Conservation (phyloP, 192 early-diverging fungal species). For the Coemansia sp. region DNA sequence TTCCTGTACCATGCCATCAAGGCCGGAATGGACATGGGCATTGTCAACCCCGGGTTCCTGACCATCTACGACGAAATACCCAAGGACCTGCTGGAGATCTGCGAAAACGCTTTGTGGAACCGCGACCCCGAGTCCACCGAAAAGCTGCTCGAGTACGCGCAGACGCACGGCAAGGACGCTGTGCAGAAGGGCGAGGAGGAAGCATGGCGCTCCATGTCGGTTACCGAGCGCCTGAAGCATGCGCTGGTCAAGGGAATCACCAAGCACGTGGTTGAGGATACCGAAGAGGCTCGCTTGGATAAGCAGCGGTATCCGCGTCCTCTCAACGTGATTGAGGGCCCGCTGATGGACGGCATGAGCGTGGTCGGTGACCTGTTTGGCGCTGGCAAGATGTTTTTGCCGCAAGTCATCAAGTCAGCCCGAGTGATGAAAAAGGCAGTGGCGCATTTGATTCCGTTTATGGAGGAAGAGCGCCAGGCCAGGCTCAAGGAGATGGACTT, state of each 20-base stretch:
- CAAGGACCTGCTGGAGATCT: conserved; percentile 87
- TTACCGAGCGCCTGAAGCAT: conserved; percentile 73
- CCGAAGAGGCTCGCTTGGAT: conserved; percentile 85
- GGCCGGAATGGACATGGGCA: conserved; percentile 96
- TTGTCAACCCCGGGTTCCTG: conserved; percentile 94
- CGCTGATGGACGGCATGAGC: conserved; percentile 93
- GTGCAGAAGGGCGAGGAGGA: conserved; percentile 74
- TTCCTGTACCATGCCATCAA: conserved; percentile 85
- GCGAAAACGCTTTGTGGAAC: conserved; percentile 93
- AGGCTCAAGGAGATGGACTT: conserved; percentile 59
- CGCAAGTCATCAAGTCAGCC: conserved; percentile 95
- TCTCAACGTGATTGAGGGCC: conserved; percentile 94
- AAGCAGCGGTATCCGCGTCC: conserved; percentile 76
- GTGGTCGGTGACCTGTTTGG: conserved; percentile 94
- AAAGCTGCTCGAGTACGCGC: conserved; percentile 88
- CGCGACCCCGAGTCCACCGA: conserved; percentile 88
- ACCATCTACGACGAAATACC: conserved; percentile 96
- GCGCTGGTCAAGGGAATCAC: conserved; percentile 93
- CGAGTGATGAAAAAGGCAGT: conserved; percentile 99
- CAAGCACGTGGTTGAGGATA: conserved; percentile 89
- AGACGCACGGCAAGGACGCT: conserved; percentile 68
- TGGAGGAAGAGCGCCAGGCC: conserved; percentile 84
- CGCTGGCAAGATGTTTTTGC: conserved; percentile 95
- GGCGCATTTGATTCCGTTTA: conserved; percentile 90
- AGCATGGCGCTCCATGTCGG: conserved; percentile 77